Percentiles rank a stretch among this genome's conserved stretches.
Evolutionary conservation across 2,329 filamentous ascomycete genomes (phyloP).

Genomic region (Aspergillus eucalypticola): DNA sequence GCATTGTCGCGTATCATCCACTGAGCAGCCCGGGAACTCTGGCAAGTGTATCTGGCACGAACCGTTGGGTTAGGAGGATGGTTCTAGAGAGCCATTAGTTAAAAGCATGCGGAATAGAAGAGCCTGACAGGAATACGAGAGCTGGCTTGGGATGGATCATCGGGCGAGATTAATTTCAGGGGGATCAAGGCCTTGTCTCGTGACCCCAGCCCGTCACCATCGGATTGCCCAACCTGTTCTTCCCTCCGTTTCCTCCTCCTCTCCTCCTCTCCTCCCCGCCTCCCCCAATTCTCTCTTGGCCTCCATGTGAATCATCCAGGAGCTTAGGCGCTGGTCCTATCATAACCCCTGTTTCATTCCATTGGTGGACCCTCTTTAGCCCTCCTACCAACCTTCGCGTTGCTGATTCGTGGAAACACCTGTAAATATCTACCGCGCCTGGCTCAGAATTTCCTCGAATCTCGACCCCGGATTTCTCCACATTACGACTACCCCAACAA

Average conservation of each 20-base stretch:
- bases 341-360: conserved; percentile 12
- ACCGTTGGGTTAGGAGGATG: not conserved
- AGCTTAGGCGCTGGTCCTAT: conserved; percentile 1
- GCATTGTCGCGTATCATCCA: not conserved
- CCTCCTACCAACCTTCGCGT: conserved; percentile 4
- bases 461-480: conserved; percentile 29
- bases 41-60: not conserved
- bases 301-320: conserved; percentile 1
- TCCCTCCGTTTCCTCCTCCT: not conserved
- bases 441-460: conserved; percentile 36
- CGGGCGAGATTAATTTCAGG: not conserved
- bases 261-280: not conserved
- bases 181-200: not conserved
- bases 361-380: conserved; percentile 35
- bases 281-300: not conserved
- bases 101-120: not conserved
- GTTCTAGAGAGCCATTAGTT: not conserved
- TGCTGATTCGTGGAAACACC: conserved; percentile 34
- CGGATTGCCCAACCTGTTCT: not conserved
- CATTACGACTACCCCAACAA: conserved; percentile 7
- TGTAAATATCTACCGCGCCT: conserved; percentile 12
- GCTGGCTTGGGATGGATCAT: not conserved
- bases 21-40: not conserved
- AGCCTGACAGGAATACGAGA: not conserved
- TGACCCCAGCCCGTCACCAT: not conserved